A percentile compares a stretch with the other conserved stretches of the same genome.
Conservation (phyloP, 2,329 filamentous ascomycete species). For the Periconia sp. region DNA sequence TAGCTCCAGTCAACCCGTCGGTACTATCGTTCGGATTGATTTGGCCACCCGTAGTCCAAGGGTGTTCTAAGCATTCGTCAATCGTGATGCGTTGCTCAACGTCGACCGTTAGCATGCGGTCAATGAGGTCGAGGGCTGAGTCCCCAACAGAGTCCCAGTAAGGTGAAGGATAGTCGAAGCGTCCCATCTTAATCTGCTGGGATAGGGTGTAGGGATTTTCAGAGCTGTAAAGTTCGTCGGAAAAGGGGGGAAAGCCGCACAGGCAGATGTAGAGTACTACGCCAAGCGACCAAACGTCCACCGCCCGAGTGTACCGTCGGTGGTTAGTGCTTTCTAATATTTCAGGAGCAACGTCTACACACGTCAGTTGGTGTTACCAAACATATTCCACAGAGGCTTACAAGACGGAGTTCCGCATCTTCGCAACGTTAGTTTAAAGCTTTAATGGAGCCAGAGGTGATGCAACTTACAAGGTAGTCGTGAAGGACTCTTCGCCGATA, state of each 20-base stretch:
- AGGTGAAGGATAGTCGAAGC: conserved; percentile 93
- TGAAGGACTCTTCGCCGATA: conserved; percentile 97
- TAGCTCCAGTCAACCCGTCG: conserved; percentile 86
- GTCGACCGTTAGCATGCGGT: conserved; percentile 91
- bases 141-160: conserved; percentile 94
- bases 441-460: background rate
- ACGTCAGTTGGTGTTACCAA: conserved; percentile 22
- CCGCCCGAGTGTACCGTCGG: conserved; percentile 90
- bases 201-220: conserved; percentile 87
- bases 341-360: conserved; percentile 84
- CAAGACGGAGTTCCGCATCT: conserved; percentile 90
- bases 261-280: conserved; percentile 97
- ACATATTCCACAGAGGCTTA: conserved; percentile 45
- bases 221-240: conserved; percentile 81
- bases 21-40: conserved; percentile 80
- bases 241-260: conserved; percentile 96
- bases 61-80: conserved; percentile 88
- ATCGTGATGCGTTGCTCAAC: conserved; percentile 83
- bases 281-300: conserved; percentile 97
- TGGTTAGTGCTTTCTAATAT: conserved; percentile 83
- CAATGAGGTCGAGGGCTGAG: conserved; percentile 88
- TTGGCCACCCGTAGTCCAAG: conserved; percentile 74
- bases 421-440: conserved; percentile 25
- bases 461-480: conserved; percentile 76
- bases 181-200: conserved; percentile 86